Base-by-base conservation (phyloP, 106 monocot species). In the Phalaenopsis equestris region DNA sequence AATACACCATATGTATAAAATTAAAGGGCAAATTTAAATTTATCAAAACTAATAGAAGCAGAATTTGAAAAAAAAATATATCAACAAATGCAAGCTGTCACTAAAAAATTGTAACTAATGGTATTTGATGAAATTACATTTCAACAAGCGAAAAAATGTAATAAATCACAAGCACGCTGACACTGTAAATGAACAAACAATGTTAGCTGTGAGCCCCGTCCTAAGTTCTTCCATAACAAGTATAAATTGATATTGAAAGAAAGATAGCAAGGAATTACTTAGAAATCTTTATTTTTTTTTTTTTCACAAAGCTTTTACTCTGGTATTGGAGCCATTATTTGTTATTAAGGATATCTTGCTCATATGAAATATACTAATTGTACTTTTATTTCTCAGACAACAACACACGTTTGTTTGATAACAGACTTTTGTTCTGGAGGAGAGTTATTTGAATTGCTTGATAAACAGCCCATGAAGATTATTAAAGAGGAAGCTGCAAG, bases 351-450 rank as follows among this genome's bases (percentile, higher is more conserved):
- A 24, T 39, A 12, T 39, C 24, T 24, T 30, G 10, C 39, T 70
- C 39, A 83, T 78, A 16, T 48, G 70, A 67, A 30, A 67, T 65
- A 77, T 58, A 79, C 42, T 81, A 75, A 87, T 79, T 80, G 64
- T 18, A 81, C 77, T 57, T 85, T 48, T 74, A 46, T 79, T 85
- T 58, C 46, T 68, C 87, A 98, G 97, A 98, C 94, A 11, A 43
- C 86, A 72, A 89, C 90, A 79, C 97, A 98, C 67, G 86, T 98
- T 84, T 98, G 97, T 85, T 89, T 98, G 75, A 94, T 98, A 82
- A 98, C 94, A 86, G 97, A 98, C 85, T 98, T 98, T 79, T 98
- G 86, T 77, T 76, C 90, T 75, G 97, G 97, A 48, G 97, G 97
- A 57, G 97, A 98, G 81, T 83, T 98, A 38, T 94, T 98, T 88